Evolutionary conservation across 2,329 filamentous ascomycete species (phyloP).

Genomic region (Stagonosporopsis chrysanthemi): DNA sequence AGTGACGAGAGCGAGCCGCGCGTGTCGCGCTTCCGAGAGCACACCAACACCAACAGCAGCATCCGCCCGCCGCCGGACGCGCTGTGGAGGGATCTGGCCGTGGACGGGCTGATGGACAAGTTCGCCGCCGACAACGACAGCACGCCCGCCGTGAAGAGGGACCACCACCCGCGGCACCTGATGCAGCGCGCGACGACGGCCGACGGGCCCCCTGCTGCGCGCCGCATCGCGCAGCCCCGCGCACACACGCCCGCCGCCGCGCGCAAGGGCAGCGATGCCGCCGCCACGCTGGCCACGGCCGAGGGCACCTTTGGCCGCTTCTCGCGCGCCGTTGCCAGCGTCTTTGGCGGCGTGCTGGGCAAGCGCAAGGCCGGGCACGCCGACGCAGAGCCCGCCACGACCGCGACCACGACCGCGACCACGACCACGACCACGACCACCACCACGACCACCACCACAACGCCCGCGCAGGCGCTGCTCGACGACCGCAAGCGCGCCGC

Average conservation of each 20-base stretch:
- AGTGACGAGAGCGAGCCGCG: constrained; percentile 29
- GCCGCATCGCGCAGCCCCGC: neutral
- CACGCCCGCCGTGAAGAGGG: constrained; percentile 20
- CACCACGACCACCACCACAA: constrained; percentile 1
- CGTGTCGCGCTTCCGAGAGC: constrained; percentile 39
- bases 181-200: neutral
- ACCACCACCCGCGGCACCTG: constrained; percentile 1
- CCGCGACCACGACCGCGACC: too few species aligned
- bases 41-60: constrained; percentile 39
- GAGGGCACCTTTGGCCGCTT: constrained; percentile 41
- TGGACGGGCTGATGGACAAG: constrained; percentile 35
- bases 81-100: constrained; percentile 38
- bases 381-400: too few species aligned
- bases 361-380: constrained; percentile 39
- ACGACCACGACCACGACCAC: neutral
- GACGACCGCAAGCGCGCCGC: constrained; percentile 41
- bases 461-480: constrained; percentile 21
- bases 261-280: constrained; percentile 3
- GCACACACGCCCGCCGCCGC: neutral
- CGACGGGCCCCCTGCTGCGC: neutral
- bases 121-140: constrained; percentile 34
- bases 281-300: constrained; percentile 5
- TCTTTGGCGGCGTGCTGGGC: constrained; percentile 38
- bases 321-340: constrained; percentile 35
- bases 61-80: constrained; percentile 43